Base-by-base conservation (phyloP, 352 stramenopile species). In the Globisporangium takayamanum region DNA sequence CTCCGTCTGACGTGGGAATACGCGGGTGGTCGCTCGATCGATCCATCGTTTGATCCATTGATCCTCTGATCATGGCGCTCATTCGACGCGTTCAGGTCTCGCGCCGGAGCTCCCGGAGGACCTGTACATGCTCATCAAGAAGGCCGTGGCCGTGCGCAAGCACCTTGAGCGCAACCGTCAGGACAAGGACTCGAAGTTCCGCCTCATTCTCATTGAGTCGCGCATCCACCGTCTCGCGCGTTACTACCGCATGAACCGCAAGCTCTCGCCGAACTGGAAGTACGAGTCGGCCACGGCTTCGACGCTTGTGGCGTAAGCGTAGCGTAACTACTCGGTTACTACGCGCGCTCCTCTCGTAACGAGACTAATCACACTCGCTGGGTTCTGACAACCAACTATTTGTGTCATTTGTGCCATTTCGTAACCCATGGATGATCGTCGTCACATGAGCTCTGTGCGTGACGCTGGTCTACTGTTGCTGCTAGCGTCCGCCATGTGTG, bases 71-170 rank as follows among this genome's bases (percentile, higher is more conserved):
- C 18, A 22, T 47, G 18, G 14, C 41, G 18, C 14, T 49, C 44
- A 2, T 49, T 49, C 44, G 44, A 49, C 20, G 15, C 30, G 28
- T 52, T 6, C 74, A 94, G 82, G 96, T 73, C 90, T 99, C 45
- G 97, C 97, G 51, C 96, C 97, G 46, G 97, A 99, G 80, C 96
- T 99, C 64, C 97, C 97, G 37, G 97, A 99, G 84, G 97, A 99
- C 86, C 84, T 99, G 67, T 99, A 99, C 94, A 99, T 98, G 93
- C 89, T 99, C 56, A 99, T 99, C 90, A 99, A 99, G 94, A 99
- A 99, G 91, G 97, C 97, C 59, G 97, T 99, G 68, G 90, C 96
- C 70, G 96, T 99, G 42, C 93, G 97, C 73, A 99, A 99, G 88
- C 97, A 99, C 88, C 84, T 99, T 55, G 97, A 99, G 80, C 86